These are phyloP conservation scores for Leishmania lainsoni DNA, from an alignment of 208 protist species.

Conservation along the genomic window DNA sequence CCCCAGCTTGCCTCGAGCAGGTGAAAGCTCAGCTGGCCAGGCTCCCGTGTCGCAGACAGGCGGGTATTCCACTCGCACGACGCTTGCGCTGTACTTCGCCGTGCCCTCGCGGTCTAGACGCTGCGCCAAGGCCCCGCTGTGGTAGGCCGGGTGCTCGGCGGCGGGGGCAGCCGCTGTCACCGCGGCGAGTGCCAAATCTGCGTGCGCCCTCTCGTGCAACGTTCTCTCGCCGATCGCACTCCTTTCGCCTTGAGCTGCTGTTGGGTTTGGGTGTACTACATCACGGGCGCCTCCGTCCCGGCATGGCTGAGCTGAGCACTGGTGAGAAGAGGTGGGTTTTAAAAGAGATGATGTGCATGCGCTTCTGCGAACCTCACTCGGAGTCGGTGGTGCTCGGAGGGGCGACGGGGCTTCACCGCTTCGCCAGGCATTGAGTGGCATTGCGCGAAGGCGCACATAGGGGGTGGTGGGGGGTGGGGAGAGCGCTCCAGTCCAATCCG, in stretches of 20 bases:
- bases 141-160: background rate
- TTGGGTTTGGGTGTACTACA: background rate
- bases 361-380: background rate
- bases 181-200: background rate
- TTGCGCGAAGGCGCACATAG: background rate
- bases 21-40: too few relatives aligned
- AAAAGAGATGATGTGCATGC: background rate
- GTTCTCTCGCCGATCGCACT: background rate
- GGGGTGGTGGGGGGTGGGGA: too few relatives aligned
- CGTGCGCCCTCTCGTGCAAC: background rate
- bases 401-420: too few relatives aligned
- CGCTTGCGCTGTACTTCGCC: background rate
- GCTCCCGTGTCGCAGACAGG: too few relatives aligned
- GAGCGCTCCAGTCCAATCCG: too few relatives aligned
- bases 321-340: background rate
- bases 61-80: too few relatives aligned
- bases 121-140: background rate
- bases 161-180: background rate
- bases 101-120: too few relatives aligned
- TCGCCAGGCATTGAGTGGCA: too few relatives aligned
- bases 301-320: background rate
- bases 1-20: too few relatives aligned
- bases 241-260: background rate
- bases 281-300: background rate
- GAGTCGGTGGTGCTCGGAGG: background rate